A percentile compares a stretch with the other conserved stretches of the same genome.
Evolutionary conservation across 306 rosid species (phyloP).

Genomic region (Castanea sativa): DNA sequence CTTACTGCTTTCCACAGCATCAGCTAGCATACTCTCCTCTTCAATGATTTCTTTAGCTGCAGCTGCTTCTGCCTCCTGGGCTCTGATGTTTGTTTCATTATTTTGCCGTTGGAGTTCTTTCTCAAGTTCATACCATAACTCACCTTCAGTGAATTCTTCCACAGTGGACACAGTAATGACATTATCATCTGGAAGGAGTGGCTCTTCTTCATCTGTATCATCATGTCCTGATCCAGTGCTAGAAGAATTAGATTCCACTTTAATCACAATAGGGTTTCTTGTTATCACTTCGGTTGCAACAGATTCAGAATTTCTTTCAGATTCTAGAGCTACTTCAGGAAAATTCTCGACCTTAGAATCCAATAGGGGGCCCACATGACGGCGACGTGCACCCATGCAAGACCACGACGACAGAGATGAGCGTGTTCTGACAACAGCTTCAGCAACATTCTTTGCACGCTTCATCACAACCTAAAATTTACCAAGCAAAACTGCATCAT

Average conservation of each 20-base stretch:
- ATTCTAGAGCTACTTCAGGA: slow-evolving; percentile 40
- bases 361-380: slow-evolving; percentile 46
- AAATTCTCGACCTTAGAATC: slow-evolving; percentile 40
- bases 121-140: slow-evolving; percentile 81
- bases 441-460: slow-evolving; percentile 92
- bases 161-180: slow-evolving; percentile 37
- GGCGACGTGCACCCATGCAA: slow-evolving; percentile 93
- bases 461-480: slow-evolving; percentile 72
- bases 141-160: slow-evolving; percentile 68
- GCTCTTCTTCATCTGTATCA: slow-evolving; percentile 78
- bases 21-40: slow-evolving; percentile 64
- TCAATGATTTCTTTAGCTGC: slow-evolving; percentile 74
- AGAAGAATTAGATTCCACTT: slow-evolving; percentile 39
- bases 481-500: slow-evolving; percentile 22
- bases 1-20: slow-evolving; percentile 55
- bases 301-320: slow-evolving; percentile 43
- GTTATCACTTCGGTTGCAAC: slow-evolving; percentile 27
- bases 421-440: slow-evolving; percentile 90
- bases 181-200: slow-evolving; percentile 39
- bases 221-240: slow-evolving; percentile 61
- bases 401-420: slow-evolving; percentile 91
- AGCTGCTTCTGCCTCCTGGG: slow-evolving; percentile 69
- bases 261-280: slow-evolving; percentile 29
- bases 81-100: slow-evolving; percentile 32
- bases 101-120: slow-evolving; percentile 80